These are phyloP conservation scores for Tylopilus plumbeoviolaceoides DNA, from an alignment of 768 basidiomycete species.

Conservation along the genomic window DNA sequence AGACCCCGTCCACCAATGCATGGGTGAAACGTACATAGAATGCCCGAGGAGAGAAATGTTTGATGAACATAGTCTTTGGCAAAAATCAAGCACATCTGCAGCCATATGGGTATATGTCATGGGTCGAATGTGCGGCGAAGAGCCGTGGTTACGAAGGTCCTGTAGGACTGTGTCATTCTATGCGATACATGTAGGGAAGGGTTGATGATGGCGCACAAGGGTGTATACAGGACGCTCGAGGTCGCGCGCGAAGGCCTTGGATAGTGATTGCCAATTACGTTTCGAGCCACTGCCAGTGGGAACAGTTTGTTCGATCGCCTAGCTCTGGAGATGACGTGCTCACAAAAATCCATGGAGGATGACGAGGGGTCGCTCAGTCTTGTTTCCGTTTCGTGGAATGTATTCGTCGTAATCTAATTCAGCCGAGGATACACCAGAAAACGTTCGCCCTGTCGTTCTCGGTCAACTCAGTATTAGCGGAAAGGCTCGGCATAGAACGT, in stretches of 20 bases:
- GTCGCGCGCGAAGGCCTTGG: conserved; percentile 67
- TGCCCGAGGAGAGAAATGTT: conserved; percentile 80
- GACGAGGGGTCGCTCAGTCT: conserved; percentile 41
- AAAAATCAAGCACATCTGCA: conserved; percentile 67
- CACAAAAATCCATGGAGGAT: conserved; percentile 67
- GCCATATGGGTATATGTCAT: conserved; percentile 83
- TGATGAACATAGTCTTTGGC: conserved; percentile 46
- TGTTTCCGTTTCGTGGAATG: conserved; percentile 27
- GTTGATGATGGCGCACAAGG: conserved; percentile 42
- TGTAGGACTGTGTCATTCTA: conserved; percentile 23
- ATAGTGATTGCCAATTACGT: conserved; percentile 82
- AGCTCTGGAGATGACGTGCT: conserved; percentile 20
- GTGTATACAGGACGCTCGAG: conserved; percentile 68
- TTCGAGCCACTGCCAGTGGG: conserved; percentile 83
- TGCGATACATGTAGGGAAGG: neutral
- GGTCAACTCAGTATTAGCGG: conserved; percentile 2
- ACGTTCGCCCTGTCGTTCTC: conserved; percentile 18
- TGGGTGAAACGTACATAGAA: conserved; percentile 66
- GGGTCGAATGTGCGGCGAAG: conserved; percentile 68
- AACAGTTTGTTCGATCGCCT: neutral
- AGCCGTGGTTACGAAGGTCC: conserved; percentile 90
- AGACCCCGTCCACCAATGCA: neutral
- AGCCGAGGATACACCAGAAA: conserved; percentile 19
- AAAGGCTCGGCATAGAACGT: neutral
- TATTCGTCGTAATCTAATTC: conserved; percentile 32